phyloP scores from a whole-genome alignment of 2,329 filamentous ascomycete species.

The Fusarium sp. region DNA sequence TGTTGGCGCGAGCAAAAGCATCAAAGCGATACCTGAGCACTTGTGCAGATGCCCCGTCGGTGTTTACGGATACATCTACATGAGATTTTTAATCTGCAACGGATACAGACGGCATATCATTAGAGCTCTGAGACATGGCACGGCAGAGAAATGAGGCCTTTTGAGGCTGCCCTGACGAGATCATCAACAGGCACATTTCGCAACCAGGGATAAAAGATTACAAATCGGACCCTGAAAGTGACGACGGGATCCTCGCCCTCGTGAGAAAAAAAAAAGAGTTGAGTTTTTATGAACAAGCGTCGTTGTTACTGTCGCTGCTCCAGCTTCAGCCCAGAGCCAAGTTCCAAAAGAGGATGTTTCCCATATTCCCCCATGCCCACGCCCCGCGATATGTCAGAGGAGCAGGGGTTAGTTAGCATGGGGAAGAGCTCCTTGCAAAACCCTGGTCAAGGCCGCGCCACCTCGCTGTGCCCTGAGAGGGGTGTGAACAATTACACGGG shows the following conservation, averaged over 20 bases:
- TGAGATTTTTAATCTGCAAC: not conserved
- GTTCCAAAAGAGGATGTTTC: slow-evolving; percentile 20
- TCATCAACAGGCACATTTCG: not conserved
- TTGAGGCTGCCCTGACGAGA: slow-evolving; percentile 29
- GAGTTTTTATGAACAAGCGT: slow-evolving; percentile 7
- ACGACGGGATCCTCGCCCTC: slow-evolving; percentile 23
- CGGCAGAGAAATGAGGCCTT: slow-evolving; percentile 40
- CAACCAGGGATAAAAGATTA: slow-evolving; percentile 21
- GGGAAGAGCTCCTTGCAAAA: slow-evolving; percentile 32
- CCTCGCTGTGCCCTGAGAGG: slow-evolving; percentile 13
- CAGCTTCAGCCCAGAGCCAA: slow-evolving; percentile 20
- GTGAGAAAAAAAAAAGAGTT: slow-evolving; percentile 9
- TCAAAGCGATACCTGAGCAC: slow-evolving; percentile 11
- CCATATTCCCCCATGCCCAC: slow-evolving; percentile 37
- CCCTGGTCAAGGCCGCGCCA: slow-evolving; percentile 25
- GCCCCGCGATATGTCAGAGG: slow-evolving; percentile 40
- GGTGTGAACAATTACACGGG: slow-evolving; percentile 31
- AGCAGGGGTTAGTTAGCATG: slow-evolving; percentile 34
- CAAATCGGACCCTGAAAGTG: slow-evolving; percentile 31
- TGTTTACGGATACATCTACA: not conserved
- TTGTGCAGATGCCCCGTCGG: not conserved
- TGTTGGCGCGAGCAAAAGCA: slow-evolving; percentile 3
- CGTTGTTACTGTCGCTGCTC: slow-evolving; percentile 4
- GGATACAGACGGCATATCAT: slow-evolving; percentile 16
- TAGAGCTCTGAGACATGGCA: slow-evolving; percentile 3